Percentiles rank a stretch among this genome's conserved stretches.
These are phyloP conservation scores for Aristolochia contorta DNA, from an alignment of 164 flowering plant genomes.

Conservation along the genomic window DNA sequence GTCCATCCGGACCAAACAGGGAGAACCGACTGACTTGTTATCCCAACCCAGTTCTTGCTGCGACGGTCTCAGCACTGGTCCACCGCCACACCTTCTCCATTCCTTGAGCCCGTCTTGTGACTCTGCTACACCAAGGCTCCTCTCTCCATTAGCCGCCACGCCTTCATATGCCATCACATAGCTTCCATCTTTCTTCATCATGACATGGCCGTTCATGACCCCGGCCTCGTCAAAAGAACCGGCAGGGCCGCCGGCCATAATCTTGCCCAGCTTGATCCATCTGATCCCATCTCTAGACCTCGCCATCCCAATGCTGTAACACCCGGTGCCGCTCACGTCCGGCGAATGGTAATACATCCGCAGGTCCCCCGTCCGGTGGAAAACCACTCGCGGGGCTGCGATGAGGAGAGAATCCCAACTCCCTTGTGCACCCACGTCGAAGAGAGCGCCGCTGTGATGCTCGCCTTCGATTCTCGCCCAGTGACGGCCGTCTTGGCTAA, in stretches of 20 bases:
- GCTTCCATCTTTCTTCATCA: conserved; percentile 39
- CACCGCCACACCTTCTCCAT: conserved; percentile 42
- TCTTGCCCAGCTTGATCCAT: conserved; percentile 83
- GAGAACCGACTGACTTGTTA: conserved; percentile 43
- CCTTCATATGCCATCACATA: conserved; percentile 92
- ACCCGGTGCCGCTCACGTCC: conserved; percentile 33
- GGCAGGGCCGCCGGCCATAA: conserved; percentile 38
- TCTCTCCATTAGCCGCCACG: conserved; percentile 40
- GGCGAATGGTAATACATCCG: conserved; percentile 88
- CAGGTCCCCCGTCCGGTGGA: conserved; percentile 49
- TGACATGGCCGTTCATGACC: conserved; percentile 40
- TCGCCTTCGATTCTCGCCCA: conserved; percentile 95
- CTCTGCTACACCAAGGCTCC: conserved; percentile 61
- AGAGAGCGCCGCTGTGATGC: conserved; percentile 73
- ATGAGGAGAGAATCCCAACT: conserved; percentile 75
- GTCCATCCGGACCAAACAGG: conserved; percentile 71
- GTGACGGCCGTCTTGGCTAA: conserved; percentile 76
- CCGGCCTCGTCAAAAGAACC: conserved; percentile 64
- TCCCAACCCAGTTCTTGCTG: conserved; percentile 55
- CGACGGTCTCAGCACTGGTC: conserved; percentile 29
- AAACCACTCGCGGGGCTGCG: conserved; percentile 51
- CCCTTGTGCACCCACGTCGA: conserved; percentile 44
- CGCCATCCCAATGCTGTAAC: conserved; percentile 52
- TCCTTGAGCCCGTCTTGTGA: conserved; percentile 72
- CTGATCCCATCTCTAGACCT: conserved; percentile 83